phyloP scores from a whole-genome alignment of 768 basidiomycete species.

The Tephrocybe sp. region DNA sequence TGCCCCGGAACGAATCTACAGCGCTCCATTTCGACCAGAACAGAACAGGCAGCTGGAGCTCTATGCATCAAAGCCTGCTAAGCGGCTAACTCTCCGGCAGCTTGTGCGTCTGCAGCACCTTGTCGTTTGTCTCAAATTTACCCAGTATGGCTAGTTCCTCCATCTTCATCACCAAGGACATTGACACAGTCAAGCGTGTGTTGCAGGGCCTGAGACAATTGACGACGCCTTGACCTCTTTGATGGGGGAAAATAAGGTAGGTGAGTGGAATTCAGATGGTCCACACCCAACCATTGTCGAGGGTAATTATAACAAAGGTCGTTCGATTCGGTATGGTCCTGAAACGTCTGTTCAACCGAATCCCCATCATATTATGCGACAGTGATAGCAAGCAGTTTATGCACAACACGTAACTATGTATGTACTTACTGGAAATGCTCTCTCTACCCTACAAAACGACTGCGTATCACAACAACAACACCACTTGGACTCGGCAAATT shows the following conservation, averaged over 20 bases:
- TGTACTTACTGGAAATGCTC: too few species aligned
- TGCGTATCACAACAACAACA: too few species aligned
- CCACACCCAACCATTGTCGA: too few species aligned
- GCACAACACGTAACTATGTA: too few species aligned
- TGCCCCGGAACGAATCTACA: conserved; percentile 26
- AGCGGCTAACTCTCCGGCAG: conserved; percentile 74
- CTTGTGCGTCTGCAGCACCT: conserved; percentile 48
- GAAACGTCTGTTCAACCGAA: too few species aligned
- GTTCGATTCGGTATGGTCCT: too few species aligned
- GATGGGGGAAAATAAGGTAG: conserved; percentile 20
- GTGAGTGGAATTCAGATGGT: too few species aligned
- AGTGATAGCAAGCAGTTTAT: too few species aligned
- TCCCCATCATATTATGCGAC: too few species aligned
- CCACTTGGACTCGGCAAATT: conserved; percentile 60
- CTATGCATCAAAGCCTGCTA: conserved; percentile 73
- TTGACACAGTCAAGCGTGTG: conserved; percentile 61
- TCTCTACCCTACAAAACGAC: not conserved
- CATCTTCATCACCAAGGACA: conserved; percentile 58
- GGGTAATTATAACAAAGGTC: too few species aligned
- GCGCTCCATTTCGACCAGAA: conserved; percentile 81
- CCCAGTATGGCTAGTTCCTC: conserved; percentile 67
- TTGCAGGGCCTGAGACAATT: conserved; percentile 25
- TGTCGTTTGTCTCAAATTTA: too few species aligned
- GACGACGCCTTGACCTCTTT: conserved; percentile 26
- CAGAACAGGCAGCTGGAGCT: conserved; percentile 78